Evolutionary conservation across 1,139 yeast genomes (phyloP).

Genomic region (Suhomyces anneliseae): DNA sequence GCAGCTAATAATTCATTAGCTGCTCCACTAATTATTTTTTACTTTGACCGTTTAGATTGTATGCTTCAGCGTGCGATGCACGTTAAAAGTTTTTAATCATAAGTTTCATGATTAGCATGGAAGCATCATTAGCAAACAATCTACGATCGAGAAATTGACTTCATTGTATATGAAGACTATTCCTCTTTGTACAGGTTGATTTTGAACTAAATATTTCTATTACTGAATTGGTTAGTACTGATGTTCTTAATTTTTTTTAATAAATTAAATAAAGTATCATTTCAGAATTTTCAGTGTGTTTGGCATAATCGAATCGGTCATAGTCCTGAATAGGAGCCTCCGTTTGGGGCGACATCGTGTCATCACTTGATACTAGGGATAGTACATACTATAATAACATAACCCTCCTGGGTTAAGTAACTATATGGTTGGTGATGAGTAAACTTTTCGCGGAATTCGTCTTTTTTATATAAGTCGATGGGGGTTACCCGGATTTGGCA

Average conservation of each 20-base stretch:
- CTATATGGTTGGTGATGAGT: background rate
- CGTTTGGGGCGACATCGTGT: slow-evolving; percentile 59
- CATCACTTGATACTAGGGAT: slow-evolving; percentile 30
- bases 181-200: background rate
- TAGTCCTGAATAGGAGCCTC: slow-evolving; percentile 58
- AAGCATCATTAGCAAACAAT: slow-evolving; percentile 44
- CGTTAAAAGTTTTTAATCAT: slow-evolving; percentile 42
- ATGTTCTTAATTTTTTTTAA: too few relatives aligned
- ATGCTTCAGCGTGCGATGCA: slow-evolving; percentile 37
- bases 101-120: slow-evolving; percentile 55
- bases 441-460: background rate
- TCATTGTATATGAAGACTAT: background rate
- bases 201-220: background rate
- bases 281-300: slow-evolving; percentile 58
- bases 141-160: background rate
- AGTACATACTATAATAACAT: slow-evolving; percentile 10
- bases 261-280: slow-evolving; percentile 1
- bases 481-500: slow-evolving; percentile 16
- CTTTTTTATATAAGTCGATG: slow-evolving; percentile 1
- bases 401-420: slow-evolving; percentile 4
- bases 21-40: too few relatives aligned
- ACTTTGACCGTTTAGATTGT: background rate
- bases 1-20: too few relatives aligned
- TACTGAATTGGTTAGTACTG: slow-evolving; percentile 5
- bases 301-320: slow-evolving; percentile 58